Percentiles rank a stretch among this genome's conserved stretches.
Evolutionary conservation across 2,329 filamentous ascomycete genomes (phyloP).

Genomic region (Xylariaceae sp.): DNA sequence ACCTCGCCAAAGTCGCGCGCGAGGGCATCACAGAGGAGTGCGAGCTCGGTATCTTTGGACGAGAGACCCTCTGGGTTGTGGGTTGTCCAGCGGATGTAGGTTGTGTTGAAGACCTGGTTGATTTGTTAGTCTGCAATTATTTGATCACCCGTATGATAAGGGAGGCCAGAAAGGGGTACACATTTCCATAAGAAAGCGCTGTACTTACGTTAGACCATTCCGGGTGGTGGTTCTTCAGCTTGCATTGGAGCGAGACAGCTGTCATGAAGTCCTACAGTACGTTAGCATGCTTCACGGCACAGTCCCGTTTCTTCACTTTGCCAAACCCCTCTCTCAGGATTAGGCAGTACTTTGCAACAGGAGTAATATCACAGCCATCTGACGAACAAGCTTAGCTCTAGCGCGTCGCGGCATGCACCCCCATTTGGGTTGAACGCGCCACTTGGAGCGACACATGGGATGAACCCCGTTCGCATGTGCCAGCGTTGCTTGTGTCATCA

Average conservation of each 20-base stretch:
- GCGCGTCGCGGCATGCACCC: slow-evolving; percentile 16
- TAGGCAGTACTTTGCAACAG: no score
- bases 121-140: no score
- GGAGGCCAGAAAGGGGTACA: not conserved
- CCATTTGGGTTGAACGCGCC: slow-evolving; percentile 10
- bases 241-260: slow-evolving; percentile 62
- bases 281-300: slow-evolving; percentile 17
- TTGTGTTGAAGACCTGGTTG: slow-evolving; percentile 61
- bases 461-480: slow-evolving; percentile 6
- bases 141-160: slow-evolving; percentile 13
- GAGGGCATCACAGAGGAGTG: slow-evolving; percentile 55
- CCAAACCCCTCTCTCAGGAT: no score
- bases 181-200: not conserved
- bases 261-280: slow-evolving; percentile 64
- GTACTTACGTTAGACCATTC: slow-evolving; percentile 66
- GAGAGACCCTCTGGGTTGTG: slow-evolving; percentile 63
- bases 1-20: slow-evolving; percentile 54
- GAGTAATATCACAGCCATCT: no score
- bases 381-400: slow-evolving; percentile 2
- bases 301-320: no score
- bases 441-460: slow-evolving; percentile 16
- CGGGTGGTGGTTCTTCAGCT: slow-evolving; percentile 64
- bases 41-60: slow-evolving; percentile 57
- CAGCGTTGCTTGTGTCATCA: slow-evolving; percentile 10
- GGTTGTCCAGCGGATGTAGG: slow-evolving; percentile 68